phyloP scores from a whole-genome alignment of 139 green algal species.

The Zygnema circumcarinatum region DNA sequence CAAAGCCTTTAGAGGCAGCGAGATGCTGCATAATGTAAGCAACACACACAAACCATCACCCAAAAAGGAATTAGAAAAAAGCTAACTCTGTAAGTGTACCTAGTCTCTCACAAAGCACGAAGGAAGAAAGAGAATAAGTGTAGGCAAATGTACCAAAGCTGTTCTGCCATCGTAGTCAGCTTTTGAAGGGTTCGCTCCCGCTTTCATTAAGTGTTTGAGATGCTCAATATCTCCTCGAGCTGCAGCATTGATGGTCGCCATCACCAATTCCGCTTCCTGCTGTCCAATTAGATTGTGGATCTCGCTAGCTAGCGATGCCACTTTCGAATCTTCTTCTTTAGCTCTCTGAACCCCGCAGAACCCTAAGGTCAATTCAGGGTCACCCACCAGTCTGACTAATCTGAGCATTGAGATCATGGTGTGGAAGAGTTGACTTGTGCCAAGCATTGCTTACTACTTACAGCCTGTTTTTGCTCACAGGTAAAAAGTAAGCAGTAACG shows the following conservation, averaged over 20 bases:
- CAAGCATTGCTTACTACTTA: not conserved
- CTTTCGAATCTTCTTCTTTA: conserved; percentile 24
- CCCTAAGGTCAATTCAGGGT: too few species aligned
- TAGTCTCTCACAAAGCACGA: not conserved
- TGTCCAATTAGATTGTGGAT: conserved; percentile 26
- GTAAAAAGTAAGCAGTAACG: too few species aligned
- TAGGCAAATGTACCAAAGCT: conserved; percentile 26
- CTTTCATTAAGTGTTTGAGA: conserved; percentile 28
- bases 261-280: conserved; percentile 37
- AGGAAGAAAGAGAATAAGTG: not conserved
- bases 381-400: not conserved
- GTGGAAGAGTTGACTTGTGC: not conserved
- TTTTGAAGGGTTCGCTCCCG: conserved; percentile 17
- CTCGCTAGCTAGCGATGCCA: not conserved
- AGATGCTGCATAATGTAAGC: conserved; percentile 31
- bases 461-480: not conserved
- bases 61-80: not conserved
- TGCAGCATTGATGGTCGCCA: conserved; percentile 38
- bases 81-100: not conserved
- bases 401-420: not conserved
- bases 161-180: conserved; percentile 40
- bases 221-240: conserved; percentile 29
- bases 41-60: not conserved
- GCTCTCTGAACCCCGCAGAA: conserved; percentile 29
- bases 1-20: conserved; percentile 41